Evolutionary conservation across 257 asterid genomes (phyloP).

Genomic region (Fraxinus cuspidata): DNA sequence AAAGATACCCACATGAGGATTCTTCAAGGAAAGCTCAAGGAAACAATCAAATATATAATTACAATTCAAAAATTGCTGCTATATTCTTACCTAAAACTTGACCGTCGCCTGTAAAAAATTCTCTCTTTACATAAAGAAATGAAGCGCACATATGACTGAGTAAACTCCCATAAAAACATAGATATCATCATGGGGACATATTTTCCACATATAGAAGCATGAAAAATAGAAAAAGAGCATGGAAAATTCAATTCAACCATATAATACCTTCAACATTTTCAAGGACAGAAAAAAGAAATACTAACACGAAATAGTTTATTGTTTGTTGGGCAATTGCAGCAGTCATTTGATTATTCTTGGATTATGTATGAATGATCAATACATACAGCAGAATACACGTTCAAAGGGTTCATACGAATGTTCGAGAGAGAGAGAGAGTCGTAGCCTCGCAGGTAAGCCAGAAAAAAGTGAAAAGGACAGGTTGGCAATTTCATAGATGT

Average conservation of each 20-base stretch:
- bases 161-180: slow-evolving; percentile 35
- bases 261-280: too few relatives aligned
- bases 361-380: slow-evolving; percentile 23
- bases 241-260: slow-evolving; percentile 32
- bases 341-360: slow-evolving; percentile 38
- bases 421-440: slow-evolving; percentile 12
- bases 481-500: slow-evolving; percentile 37
- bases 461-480: slow-evolving; percentile 19
- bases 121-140: slow-evolving; percentile 35
- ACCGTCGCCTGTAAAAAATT: slow-evolving; percentile 29
- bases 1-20: slow-evolving; percentile 12
- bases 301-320: slow-evolving; percentile 49
- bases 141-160: slow-evolving; percentile 42
- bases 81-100: slow-evolving; percentile 48
- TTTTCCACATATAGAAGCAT: slow-evolving; percentile 32
- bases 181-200: slow-evolving; percentile 34
- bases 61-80: slow-evolving; percentile 35
- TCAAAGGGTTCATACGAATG: slow-evolving; percentile 34
- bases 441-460: slow-evolving; percentile 32
- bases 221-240: neutral
- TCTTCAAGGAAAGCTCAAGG: slow-evolving; percentile 14
- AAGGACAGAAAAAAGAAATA: neutral
- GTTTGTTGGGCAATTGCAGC: slow-evolving; percentile 39
- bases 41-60: slow-evolving; percentile 14
- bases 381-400: neutral